Evolutionary conservation across 306 rosid genomes (phyloP).

Genomic region (Rosa persica): DNA sequence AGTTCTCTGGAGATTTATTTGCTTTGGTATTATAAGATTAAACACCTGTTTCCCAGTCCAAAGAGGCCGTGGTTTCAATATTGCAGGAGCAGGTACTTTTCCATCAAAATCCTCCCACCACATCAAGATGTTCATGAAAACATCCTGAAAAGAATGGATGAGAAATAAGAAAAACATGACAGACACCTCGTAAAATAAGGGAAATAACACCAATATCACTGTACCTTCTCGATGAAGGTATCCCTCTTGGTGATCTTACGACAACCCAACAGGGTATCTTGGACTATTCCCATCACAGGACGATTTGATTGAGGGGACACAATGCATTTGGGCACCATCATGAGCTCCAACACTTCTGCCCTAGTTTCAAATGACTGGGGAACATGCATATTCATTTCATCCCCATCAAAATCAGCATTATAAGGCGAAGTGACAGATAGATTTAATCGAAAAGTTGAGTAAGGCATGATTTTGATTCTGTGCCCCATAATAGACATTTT

Average conservation of each 20-base stretch:
- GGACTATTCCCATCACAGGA: conserved; percentile 99
- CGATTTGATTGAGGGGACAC: conserved; percentile 96
- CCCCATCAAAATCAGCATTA: conserved; percentile 99
- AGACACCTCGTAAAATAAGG: background rate
- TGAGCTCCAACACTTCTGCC: conserved; percentile 98
- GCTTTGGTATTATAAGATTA: conserved; percentile 94
- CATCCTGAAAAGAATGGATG: conserved; percentile 60
- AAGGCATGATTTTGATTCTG: conserved; percentile 98
- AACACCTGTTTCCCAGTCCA: conserved; percentile 99
- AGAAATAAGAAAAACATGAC: conserved; percentile 25
- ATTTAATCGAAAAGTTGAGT: conserved; percentile 91
- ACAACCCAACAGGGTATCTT: conserved; percentile 89
- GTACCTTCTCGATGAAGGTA: conserved; percentile 87
- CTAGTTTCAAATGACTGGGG: conserved; percentile 99
- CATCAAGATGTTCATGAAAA: conserved; percentile 97
- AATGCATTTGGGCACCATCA: conserved; percentile 99
- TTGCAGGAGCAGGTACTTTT: conserved; percentile 89
- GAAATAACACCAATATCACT: conserved; percentile 8
- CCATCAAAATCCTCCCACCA: conserved; percentile 99
- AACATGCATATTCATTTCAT: conserved; percentile 99
- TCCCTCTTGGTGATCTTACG: conserved; percentile 96
- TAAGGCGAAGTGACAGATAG: conserved; percentile 94
- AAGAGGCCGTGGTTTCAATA: conserved; percentile 92
- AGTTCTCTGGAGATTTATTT: conserved; percentile 78
- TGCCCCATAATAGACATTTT: conserved; percentile 99